These are phyloP conservation scores for Bassia scoparia DNA, from an alignment of 148 eudicot species.

Conservation along the genomic window DNA sequence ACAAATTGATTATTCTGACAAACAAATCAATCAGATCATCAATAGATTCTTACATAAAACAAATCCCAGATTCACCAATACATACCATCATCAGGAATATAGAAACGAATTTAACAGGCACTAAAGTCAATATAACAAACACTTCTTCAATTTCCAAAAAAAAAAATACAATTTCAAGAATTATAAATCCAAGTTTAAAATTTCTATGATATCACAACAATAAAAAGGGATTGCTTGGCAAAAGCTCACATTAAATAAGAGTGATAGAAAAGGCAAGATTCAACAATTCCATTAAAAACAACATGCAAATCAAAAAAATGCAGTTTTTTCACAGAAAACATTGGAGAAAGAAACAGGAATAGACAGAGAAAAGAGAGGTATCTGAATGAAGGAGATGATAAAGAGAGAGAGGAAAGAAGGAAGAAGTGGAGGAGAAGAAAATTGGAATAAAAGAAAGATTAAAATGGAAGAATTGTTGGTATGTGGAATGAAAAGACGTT, in stretches of 20 bases:
- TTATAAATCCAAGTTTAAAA: neutral
- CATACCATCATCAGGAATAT: too few species aligned
- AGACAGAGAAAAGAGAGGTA: slow-evolving; percentile 6
- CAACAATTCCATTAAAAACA: neutral
- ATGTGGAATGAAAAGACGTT: slow-evolving; percentile 24
- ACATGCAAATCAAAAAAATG: neutral
- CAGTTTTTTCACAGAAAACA: neutral
- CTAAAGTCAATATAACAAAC: slow-evolving; percentile 14
- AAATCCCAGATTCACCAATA: too few species aligned
- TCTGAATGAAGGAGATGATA: slow-evolving; percentile 34
- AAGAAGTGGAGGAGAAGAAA: neutral
- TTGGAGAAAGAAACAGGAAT: neutral
- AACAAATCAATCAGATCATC: too few species aligned
- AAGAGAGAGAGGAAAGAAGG: slow-evolving; percentile 19
- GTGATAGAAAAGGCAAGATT: slow-evolving; percentile 7
- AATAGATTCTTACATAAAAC: too few species aligned
- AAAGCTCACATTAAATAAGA: slow-evolving; percentile 1
- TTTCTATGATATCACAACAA: neutral
- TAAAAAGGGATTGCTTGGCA: slow-evolving; percentile 1
- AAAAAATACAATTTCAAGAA: neutral
- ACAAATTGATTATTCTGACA: too few species aligned
- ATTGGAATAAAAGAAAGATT: slow-evolving; percentile 11
- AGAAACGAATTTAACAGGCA: neutral
- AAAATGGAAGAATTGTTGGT: slow-evolving; percentile 14
- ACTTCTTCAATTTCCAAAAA: slow-evolving; percentile 6